Base-by-base conservation (phyloP, 2,329 filamentous ascomycete species). In the Xylariales sp. region DNA sequence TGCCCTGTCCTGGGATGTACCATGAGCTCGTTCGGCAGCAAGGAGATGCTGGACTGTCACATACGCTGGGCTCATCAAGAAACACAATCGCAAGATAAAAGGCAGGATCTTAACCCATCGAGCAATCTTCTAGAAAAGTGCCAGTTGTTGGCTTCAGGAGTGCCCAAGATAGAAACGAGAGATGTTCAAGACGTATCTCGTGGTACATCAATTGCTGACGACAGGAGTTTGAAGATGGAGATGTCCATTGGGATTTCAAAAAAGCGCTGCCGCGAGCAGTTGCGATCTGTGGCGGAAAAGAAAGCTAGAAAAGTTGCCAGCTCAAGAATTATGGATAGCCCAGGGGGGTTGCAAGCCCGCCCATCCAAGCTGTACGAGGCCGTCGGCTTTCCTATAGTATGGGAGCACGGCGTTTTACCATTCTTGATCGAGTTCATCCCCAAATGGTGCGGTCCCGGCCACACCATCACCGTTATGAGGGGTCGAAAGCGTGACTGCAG, bases 331-430 rank as follows among this genome's bases (percentile, higher is more conserved):
- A 55, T 45, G 25, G 59, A 61, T 14, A 64, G 56, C 33, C 57
- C 62, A 10, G 56, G 53, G 5, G 51, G 52, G 15, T 29, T 54
- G 10, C 41, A 51, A 40, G 50, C 43, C 27, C 54, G 50, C 20
- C 53, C 50, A 8, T 54, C 53, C 4, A 54, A 47, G 12, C 45
- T 55, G 11, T 31, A 60, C 28, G 65, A 67, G 21, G 50, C 50
- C 1, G 54, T 59, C 1, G 61, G 50, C 38, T 70, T 69, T 37
- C 58, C 65, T 0, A 38, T 68, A 1, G 43, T 67, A 5, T 70
- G 65, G 53, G 66, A 70, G 34, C 65, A 69, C 29, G 54, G 58
- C 8, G 52, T 69, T 3, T 59, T 70, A 2, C 66, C 67, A 4
- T 69, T 70, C 39, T 53, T 70, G 1, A 46, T 57, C 33, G 61